A percentile compares a stretch with the other conserved stretches of the same genome.
These are phyloP conservation scores for Leucocoprinus gongylophorus DNA, from an alignment of 1,284 basidiomycete genomes.

Conservation along the genomic window DNA sequence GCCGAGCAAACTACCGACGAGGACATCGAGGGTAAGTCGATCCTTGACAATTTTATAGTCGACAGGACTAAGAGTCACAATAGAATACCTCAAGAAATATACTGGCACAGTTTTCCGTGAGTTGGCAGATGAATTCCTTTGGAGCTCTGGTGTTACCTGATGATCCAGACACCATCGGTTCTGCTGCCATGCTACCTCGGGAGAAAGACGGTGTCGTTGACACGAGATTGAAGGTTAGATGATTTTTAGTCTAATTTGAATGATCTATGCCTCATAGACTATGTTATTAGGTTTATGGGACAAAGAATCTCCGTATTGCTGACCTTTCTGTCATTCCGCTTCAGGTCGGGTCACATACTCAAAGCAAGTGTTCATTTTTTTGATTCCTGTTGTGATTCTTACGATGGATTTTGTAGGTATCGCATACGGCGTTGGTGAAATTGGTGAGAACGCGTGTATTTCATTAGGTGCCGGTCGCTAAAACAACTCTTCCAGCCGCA, in stretches of 20 bases:
- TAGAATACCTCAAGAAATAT: neutral
- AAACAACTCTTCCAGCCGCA: neutral
- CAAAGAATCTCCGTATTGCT: slow-evolving; percentile 45
- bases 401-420: neutral
- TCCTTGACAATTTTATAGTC: neutral
- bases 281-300: slow-evolving; percentile 41
- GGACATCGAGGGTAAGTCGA: neutral
- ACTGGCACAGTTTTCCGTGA: neutral
- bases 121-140: neutral
- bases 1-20: neutral
- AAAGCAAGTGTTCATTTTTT: slow-evolving; percentile 8
- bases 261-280: neutral
- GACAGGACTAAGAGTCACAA: neutral
- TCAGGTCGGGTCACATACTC: slow-evolving; percentile 38
- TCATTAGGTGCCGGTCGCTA: neutral
- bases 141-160: slow-evolving; percentile 9
- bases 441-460: neutral
- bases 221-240: slow-evolving; percentile 31
- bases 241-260: neutral
- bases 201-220: slow-evolving; percentile 47
- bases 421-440: neutral
- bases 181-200: slow-evolving; percentile 54
- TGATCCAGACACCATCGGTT: slow-evolving; percentile 31
- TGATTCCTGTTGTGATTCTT: neutral
- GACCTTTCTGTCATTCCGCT: slow-evolving; percentile 41